Base-by-base conservation (phyloP, 164 flowering plant species). In the Kingdonia uniflora region DNA sequence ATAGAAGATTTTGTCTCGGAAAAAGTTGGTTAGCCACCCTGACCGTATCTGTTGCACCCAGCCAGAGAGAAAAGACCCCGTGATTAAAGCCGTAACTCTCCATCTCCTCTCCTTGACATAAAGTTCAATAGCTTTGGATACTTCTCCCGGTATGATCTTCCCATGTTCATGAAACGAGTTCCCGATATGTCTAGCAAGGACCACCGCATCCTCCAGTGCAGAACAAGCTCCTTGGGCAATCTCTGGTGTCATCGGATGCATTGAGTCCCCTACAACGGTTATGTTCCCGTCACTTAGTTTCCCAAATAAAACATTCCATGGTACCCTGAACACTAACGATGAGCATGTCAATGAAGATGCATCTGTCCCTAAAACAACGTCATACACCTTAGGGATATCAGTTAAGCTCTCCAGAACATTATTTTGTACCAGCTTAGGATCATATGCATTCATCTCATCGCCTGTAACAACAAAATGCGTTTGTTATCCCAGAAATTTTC, bases 201-300 rank as follows among this genome's bases (percentile, higher is more conserved):
- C 50, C 1, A 66, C 58, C 5, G 62, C 70, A 47, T 66, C 70
- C 42, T 66, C 70, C 40, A 66, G 23, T 21, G 70, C 58, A 0
- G 55, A 2, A 41, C 69, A 52, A 11, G 65, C 69, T 17, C 69
- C 69, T 48, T 66, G 69, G 2, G 57, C 65, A 10, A 66, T n/a
- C 39, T 66, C 65, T 5, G 65, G 62, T 20, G 69, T 66, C 69
- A 66, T 66, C 0, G 69, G 69, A 33, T 66, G 69, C 65, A 66
- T 45, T 2, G 65, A 61, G 33, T 61, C 62, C 5, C 62, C 62
- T 26, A 41, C 56, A 0, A 59, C 55, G 0, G 35, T 29, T 1
- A 50, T 6, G 2, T 52, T 59, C 14, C 55, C 62, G 1, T 26
- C 22, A 1, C 19, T 20, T 13, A 51, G 0, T 1, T 11, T 19